These are phyloP conservation scores for Parathielavia appendiculata DNA, from an alignment of 495 filamentous ascomycete genomes.

Conservation along the genomic window DNA sequence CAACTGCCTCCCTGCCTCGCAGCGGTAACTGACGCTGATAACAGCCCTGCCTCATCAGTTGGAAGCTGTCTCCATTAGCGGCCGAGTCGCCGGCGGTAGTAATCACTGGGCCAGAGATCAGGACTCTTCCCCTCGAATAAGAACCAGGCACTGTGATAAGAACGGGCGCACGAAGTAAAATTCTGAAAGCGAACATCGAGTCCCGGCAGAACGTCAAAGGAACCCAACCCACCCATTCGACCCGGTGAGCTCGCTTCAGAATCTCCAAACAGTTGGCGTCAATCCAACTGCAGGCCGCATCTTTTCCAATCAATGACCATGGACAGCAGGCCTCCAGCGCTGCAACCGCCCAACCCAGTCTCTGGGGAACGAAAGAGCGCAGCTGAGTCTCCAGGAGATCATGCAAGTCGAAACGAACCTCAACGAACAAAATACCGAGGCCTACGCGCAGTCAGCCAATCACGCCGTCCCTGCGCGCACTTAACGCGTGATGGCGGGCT, in stretches of 20 bases:
- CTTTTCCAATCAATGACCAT: conserved; percentile 9
- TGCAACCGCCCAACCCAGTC: conserved; percentile 15
- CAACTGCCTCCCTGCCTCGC: too few relatives aligned
- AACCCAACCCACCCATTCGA: too few relatives aligned
- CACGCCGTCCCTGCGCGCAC: conserved; percentile 9
- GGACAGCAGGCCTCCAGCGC: conserved; percentile 7
- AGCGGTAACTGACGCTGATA: too few relatives aligned
- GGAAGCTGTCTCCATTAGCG: too few relatives aligned
- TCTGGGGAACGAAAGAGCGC: conserved; percentile 3
- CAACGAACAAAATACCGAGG: neutral
- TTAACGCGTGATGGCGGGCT: conserved; percentile 8
- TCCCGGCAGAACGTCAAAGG: too few relatives aligned
- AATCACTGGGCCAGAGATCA: too few relatives aligned
- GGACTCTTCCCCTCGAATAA: too few relatives aligned
- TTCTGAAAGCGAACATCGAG: neutral
- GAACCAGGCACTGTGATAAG: too few relatives aligned
- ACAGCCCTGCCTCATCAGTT: too few relatives aligned
- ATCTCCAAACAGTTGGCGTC: neutral
- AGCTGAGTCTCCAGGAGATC: neutral
- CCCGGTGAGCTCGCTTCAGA: neutral
- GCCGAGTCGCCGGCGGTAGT: too few relatives aligned
- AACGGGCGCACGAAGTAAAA: neutral
- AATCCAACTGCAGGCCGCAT: neutral
- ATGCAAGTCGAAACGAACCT: neutral
- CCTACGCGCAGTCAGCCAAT: conserved; percentile 7